Percentiles rank a stretch among this genome's conserved stretches.
phyloP scores from a whole-genome alignment of 2,329 filamentous ascomycete species.

The Xylaria sp. region DNA sequence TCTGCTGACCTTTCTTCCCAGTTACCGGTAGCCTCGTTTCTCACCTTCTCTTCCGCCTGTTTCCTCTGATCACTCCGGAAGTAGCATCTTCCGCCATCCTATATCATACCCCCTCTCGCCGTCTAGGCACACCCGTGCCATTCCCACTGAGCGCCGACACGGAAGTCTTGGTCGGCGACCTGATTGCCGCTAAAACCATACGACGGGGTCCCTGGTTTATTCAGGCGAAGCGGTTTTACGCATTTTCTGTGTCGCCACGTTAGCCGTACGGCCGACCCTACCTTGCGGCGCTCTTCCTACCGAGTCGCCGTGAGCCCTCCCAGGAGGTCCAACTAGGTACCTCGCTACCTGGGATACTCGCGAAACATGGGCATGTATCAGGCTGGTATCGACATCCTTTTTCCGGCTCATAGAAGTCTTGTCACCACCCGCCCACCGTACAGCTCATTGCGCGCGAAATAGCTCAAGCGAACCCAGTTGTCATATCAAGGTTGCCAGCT shows the following conservation, averaged over 20 bases:
- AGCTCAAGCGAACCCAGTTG: background rate
- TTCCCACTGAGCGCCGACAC: conserved; percentile 12
- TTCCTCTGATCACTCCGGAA: conserved; percentile 13
- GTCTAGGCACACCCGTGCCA: conserved; percentile 5
- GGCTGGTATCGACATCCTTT: background rate
- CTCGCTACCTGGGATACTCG: background rate
- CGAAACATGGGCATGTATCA: background rate
- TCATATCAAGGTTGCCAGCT: conserved; percentile 3
- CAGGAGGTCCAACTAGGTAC: background rate
- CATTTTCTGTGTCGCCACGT: background rate
- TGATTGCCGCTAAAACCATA: background rate
- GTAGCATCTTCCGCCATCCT: background rate
- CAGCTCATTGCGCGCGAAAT: conserved; percentile 1
- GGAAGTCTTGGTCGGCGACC: background rate
- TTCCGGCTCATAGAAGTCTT: background rate
- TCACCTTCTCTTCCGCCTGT: conserved; percentile 10
- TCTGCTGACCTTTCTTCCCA: conserved; percentile 29
- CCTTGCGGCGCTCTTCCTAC: background rate
- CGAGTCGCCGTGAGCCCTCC: conserved; percentile 8
- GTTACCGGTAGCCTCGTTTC: conserved; percentile 3
- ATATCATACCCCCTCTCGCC: conserved; percentile 7
- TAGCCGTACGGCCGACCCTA: conserved; percentile 1
- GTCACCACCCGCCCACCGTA: background rate
- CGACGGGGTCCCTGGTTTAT: too few relatives aligned
- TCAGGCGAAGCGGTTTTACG: background rate